Percentiles rank a stretch among this genome's conserved stretches.
Conservation (phyloP, 1,139 yeast species). For the Magnusiomyces tetraspermus region DNA sequence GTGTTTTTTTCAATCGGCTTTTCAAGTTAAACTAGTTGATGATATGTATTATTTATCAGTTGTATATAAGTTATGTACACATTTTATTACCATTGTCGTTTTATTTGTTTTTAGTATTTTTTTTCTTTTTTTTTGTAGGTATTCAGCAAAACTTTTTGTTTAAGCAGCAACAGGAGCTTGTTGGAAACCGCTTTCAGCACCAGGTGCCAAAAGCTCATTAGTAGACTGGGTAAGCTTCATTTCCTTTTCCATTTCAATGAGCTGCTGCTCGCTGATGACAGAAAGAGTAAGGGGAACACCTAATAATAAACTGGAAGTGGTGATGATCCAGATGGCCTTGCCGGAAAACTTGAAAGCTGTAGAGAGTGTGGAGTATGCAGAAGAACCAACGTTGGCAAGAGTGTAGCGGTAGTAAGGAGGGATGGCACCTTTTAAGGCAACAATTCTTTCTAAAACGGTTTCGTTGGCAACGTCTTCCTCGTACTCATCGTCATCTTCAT, state of each 20-base stretch:
- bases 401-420: constrained; percentile 76
- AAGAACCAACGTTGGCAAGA: constrained; percentile 28
- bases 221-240: constrained; percentile 80
- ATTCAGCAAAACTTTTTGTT: too few species aligned
- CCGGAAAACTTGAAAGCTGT: constrained; percentile 53
- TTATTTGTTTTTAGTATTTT: too few species aligned
- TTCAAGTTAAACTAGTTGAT: too few species aligned
- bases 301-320: constrained; percentile 73
- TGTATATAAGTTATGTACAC: too few species aligned
- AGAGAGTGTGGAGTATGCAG: constrained; percentile 29
- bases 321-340: constrained; percentile 69
- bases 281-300: constrained; percentile 92
- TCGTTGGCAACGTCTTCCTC: constrained; percentile 77
- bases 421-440: constrained; percentile 83
- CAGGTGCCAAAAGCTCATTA: constrained; percentile 68
- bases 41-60: too few species aligned
- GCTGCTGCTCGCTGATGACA: constrained; percentile 83
- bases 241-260: constrained; percentile 89
- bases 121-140: too few species aligned
- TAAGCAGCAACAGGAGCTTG: constrained; percentile 20
- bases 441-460: constrained; percentile 74
- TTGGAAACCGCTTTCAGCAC: constrained; percentile 50
- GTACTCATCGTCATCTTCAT: constrained; percentile 53
- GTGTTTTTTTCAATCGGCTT: too few species aligned
- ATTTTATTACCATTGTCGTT: too few species aligned